Base-by-base conservation (phyloP, 2,329 filamentous ascomycete genomes). In the Fusarium nelsonii region DNA sequence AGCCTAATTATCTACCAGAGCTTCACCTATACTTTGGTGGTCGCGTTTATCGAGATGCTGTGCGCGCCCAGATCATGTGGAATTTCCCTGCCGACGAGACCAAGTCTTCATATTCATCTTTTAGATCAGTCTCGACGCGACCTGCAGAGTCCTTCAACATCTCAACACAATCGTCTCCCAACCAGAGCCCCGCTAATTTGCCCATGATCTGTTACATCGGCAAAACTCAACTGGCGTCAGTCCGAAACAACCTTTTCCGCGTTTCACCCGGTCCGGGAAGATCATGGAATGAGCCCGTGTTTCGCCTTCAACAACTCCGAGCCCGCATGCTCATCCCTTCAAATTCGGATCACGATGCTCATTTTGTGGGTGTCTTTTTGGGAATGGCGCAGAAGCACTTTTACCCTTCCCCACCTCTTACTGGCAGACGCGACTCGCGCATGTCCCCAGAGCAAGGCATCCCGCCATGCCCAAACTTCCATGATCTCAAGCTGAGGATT, bases 311-410 rank as follows among this genome's bases (percentile, higher is more conserved):
- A 57, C 73, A 77, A 34, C 73, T 85, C 15, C 81, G 85, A 2
- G 80, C 82, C 7, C 85, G 83, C 71, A 76, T 78, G 46, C 77
- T 88, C 6, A 59, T 83, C 5, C 87, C 87, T 0, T 73, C 76
- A 4, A 81, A 88, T 49, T 63, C 75, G 3, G 82, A 88, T 49
- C 82, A 85, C 48, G 87, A 89, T 69, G 78, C 84, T 1, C 83
- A 86, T 58, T 79, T 88, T 36, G 78, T 86, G 7, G 85, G 82
- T 20, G 80, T 84, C 43, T 83, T 88, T 58, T 69, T 89, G 14
- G 83, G 84, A 46, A 85, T 89, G 83, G 87, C 87, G 9, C 87
- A 89, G 69, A 79, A 81, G 10, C 81, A 85, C 46, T 86, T 85
- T 58, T 88, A 88, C 71, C 68, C 65, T 11, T 34, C 41, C 18